Percentiles rank a stretch among this genome's conserved stretches.
phyloP scores from a whole-genome alignment of 441 rosid genomes.

The Populus hybrid region DNA sequence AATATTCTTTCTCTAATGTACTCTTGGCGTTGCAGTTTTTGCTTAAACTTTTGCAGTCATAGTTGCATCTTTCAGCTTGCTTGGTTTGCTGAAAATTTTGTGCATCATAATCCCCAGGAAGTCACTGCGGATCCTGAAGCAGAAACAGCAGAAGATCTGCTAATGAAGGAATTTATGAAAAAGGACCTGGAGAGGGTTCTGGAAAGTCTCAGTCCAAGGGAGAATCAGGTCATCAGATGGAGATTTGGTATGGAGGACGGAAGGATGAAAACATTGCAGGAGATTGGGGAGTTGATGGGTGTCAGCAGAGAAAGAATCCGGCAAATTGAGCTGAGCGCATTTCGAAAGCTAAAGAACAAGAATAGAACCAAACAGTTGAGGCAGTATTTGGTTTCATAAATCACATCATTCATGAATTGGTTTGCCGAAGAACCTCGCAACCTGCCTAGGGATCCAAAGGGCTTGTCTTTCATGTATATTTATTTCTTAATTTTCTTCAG shows the following conservation, averaged over 20 bases:
- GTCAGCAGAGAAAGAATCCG: slow-evolving; percentile 88
- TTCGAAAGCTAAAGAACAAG: slow-evolving; percentile 81
- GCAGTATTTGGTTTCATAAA: slow-evolving; percentile 52
- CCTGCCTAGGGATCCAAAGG: neutral
- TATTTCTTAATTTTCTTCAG: neutral
- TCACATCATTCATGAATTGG: neutral
- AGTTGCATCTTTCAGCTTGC: neutral
- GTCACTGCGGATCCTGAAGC: slow-evolving; percentile 72
- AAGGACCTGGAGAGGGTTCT: slow-evolving; percentile 69
- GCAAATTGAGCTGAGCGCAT: slow-evolving; percentile 79
- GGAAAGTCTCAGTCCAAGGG: slow-evolving; percentile 62
- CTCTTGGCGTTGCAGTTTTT: neutral
- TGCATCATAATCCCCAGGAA: slow-evolving; percentile 47
- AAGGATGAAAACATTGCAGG: slow-evolving; percentile 85
- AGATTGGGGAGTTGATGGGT: slow-evolving; percentile 80
- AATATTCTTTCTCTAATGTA: slow-evolving; percentile 1
- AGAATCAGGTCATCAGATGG: slow-evolving; percentile 77
- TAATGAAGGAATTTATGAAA: slow-evolving; percentile 75
- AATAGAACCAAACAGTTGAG: slow-evolving; percentile 67
- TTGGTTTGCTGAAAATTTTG: neutral
- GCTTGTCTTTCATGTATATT: neutral
- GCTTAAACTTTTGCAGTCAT: neutral
- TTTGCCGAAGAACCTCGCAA: neutral
- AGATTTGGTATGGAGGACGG: slow-evolving; percentile 90
- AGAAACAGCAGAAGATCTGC: slow-evolving; percentile 59